A percentile compares a stretch with the other conserved stretches of the same genome.
Conservation (phyloP, 208 protist genomes). For the Balamuthia mandrillaris region DNA sequence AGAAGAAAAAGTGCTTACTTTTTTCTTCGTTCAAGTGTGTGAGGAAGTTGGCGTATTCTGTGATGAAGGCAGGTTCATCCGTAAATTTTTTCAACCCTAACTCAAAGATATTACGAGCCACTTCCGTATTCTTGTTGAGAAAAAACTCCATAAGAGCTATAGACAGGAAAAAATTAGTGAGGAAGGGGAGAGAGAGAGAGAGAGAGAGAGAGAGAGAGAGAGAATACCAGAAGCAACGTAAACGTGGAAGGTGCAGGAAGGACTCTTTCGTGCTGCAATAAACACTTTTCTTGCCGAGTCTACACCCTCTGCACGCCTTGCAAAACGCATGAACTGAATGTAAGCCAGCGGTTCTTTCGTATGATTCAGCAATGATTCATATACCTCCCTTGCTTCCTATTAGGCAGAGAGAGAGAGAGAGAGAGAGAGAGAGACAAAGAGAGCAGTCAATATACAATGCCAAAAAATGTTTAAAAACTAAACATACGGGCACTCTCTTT, state of each 20-base stretch:
- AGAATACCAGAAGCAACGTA: slow-evolving; percentile 5
- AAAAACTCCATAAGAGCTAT: slow-evolving; percentile 58
- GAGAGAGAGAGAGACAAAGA: too few relatives aligned
- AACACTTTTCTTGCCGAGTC: slow-evolving; percentile 56
- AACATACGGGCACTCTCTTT: slow-evolving; percentile 40
- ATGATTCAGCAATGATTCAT: slow-evolving; percentile 41
- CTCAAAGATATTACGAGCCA: slow-evolving; percentile 62
- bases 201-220: not conserved
- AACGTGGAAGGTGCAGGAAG: slow-evolving; percentile 53
- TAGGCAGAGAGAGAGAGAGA: not conserved
- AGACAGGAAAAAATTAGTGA: not conserved
- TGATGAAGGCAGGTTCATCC: slow-evolving; percentile 39
- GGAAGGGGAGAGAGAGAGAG: not conserved
- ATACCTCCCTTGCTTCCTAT: slow-evolving; percentile 48
- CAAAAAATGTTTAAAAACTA: too few relatives aligned
- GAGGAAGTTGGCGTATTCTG: slow-evolving; percentile 56
- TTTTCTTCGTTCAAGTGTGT: slow-evolving; percentile 58
- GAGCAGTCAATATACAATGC: too few relatives aligned
- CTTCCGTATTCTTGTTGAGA: slow-evolving; percentile 55
- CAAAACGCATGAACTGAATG: slow-evolving; percentile 65
- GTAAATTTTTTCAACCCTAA: slow-evolving; percentile 61
- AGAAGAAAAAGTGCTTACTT: too few relatives aligned
- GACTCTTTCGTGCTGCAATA: slow-evolving; percentile 33
- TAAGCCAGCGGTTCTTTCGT: slow-evolving; percentile 46
- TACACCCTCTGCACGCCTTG: slow-evolving; percentile 43